phyloP scores from a whole-genome alignment of 148 eudicot genomes.

The Polygonum aviculare region DNA sequence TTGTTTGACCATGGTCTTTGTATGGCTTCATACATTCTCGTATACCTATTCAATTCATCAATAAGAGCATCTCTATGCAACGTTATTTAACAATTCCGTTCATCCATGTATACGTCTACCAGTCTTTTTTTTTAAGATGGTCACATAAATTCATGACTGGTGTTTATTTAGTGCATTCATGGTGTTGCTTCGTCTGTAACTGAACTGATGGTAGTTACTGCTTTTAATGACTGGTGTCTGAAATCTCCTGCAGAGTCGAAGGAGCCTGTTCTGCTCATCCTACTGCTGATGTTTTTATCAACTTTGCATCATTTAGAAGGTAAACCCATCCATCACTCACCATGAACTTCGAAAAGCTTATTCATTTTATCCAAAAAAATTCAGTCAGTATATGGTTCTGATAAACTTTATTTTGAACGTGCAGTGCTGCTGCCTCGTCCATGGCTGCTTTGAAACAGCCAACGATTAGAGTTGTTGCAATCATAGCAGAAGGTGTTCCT shows the following conservation, averaged over 20 bases:
- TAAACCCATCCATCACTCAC: conserved; percentile 11
- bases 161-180: neutral
- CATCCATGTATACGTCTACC: neutral
- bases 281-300: conserved; percentile 95
- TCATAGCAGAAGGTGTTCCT: conserved; percentile 97
- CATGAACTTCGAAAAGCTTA: neutral
- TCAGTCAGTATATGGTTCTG: neutral
- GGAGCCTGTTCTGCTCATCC: conserved; percentile 94
- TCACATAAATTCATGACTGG: neutral
- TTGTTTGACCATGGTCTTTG: neutral
- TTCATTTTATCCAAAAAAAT: neutral
- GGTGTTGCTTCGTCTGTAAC: neutral
- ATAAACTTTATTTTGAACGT: conserved; percentile 4
- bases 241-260: conserved; percentile 56
- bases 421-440: conserved; percentile 94
- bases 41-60: neutral
- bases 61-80: neutral
- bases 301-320: conserved; percentile 98
- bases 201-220: neutral
- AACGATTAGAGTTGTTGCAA: conserved; percentile 85
- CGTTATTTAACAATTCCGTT: neutral
- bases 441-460: conserved; percentile 89
- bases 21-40: neutral
- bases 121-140: neutral
- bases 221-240: neutral